Base-by-base conservation (phyloP, 352 stramenopile genomes). In the Aphanomyces astaci region DNA sequence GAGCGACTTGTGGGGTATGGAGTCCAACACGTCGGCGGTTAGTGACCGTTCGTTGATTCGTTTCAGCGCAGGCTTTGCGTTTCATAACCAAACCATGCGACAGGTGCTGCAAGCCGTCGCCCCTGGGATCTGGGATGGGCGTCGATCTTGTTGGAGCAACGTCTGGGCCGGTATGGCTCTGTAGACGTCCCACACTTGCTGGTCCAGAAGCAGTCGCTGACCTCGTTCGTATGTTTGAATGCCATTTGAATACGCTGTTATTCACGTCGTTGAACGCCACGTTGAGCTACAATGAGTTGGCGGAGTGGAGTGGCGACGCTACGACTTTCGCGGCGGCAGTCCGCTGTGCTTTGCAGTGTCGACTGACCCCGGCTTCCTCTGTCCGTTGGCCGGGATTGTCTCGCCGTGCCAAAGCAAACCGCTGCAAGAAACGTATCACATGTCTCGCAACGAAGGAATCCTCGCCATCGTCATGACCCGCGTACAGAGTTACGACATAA, bases 1-100 rank as follows among this genome's bases (percentile, higher is more conserved):
- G 4, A 28, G 25, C 25, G 59, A 66, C 22, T 32, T 66, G 4
- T 66, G 59, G 59, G 59, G 33, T 2, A 32, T 66, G 11, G 28
- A n/a, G 1, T 11, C 27, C n/a, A 66, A 66, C 31, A 10, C 27
- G 17, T 52, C 59, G 27, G 3, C 1, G 4, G 43, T 66, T 5
- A 15, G 10, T 2, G 36, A 36, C 30, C 2, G 3, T 2, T 45
- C 25, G 25, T 15, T 66, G 11, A 11, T 66, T 22, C 57, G 57
- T 2, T 25, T 10, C 25, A 65, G 57, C 22, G 40, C 39, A 22
- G 30, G 39, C 40, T 65, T 43, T 40, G 57, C 33, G 4, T 65
- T 53, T 28, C 27, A 5, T 25, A 65, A 65, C 27, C 10, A 17
- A 24, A 53, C 57, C 39, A 11, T 10, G 22, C 17, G 19, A 24